phyloP scores from a whole-genome alignment of 495 filamentous ascomycete species.

The Aspergillus heteromorphus region DNA sequence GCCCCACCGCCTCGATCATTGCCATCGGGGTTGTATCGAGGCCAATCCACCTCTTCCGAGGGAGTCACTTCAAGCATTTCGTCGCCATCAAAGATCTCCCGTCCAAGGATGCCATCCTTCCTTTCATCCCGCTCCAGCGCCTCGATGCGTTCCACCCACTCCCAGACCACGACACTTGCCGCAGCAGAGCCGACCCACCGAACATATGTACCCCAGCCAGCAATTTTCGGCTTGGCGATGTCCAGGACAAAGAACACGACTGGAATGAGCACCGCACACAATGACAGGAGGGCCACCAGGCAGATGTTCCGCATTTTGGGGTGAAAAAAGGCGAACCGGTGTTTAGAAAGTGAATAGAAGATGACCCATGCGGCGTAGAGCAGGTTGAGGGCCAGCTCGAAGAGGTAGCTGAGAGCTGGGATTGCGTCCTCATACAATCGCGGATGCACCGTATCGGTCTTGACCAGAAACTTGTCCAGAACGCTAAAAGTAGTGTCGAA shows the following conservation, averaged over 20 bases:
- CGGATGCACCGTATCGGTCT: conserved; percentile 54
- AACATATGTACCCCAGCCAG: conserved; percentile 96
- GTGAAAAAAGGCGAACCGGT: conserved; percentile 90
- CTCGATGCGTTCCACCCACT: conserved; percentile 99
- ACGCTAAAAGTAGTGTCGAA: conserved; percentile 85
- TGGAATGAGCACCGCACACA: conserved; percentile 77
- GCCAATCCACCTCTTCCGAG: conserved; percentile 53
- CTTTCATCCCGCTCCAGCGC: conserved; percentile 91
- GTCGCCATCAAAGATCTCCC: conserved; percentile 94
- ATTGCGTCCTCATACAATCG: conserved; percentile 79
- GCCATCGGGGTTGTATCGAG: conserved; percentile 30
- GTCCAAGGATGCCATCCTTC: conserved; percentile 88
- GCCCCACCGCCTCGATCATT: conserved; percentile 35
- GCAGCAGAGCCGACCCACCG: conserved; percentile 95
- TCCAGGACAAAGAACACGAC: conserved; percentile 96
- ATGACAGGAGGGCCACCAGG: conserved; percentile 73
- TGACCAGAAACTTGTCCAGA: conserved; percentile 76
- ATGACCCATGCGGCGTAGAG: conserved; percentile 95
- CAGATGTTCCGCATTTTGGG: conserved; percentile 88
- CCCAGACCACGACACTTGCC: conserved; percentile 96
- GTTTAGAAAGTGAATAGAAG: conserved; percentile 89
- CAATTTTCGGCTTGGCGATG: conserved; percentile 78
- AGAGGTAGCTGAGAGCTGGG: conserved; percentile 88
- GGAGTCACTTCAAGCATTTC: conserved; percentile 83
- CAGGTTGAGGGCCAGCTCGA: conserved; percentile 81